Percentiles rank a stretch among this genome's conserved stretches.
Evolutionary conservation across 345 rosid genomes (phyloP).

Genomic region (Lagerstroemia speciosa): DNA sequence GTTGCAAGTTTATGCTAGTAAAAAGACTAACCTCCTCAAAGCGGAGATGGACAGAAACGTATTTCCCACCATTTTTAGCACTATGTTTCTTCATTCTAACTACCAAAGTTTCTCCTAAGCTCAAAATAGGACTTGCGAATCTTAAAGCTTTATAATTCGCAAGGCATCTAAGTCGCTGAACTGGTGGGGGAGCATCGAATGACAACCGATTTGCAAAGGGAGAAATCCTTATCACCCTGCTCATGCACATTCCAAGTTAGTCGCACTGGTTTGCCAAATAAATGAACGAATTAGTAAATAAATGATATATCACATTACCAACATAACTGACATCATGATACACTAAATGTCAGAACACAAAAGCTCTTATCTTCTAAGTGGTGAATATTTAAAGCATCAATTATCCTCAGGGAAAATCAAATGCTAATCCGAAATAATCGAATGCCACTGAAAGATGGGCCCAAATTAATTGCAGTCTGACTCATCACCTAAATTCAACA

Average conservation of each 20-base stretch:
- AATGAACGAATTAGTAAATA: neutral
- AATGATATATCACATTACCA: neutral
- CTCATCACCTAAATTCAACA: neutral
- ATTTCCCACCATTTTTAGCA: slow-evolving; percentile 65
- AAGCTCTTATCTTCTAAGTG: neutral
- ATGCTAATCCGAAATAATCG: too few relatives aligned
- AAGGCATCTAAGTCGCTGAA: slow-evolving; percentile 87
- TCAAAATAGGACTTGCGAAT: slow-evolving; percentile 68
- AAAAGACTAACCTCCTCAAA: slow-evolving; percentile 83
- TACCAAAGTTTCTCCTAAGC: slow-evolving; percentile 72
- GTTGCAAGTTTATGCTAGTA: neutral
- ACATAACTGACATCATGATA: neutral
- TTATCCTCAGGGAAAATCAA: neutral
- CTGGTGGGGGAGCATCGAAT: slow-evolving; percentile 86
- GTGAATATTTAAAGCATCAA: neutral
- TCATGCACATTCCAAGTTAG: slow-evolving; percentile 2
- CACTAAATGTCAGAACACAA: neutral
- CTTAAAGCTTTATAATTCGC: slow-evolving; percentile 86
- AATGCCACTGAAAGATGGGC: too few relatives aligned
- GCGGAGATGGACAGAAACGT: slow-evolving; percentile 94
- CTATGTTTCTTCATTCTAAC: slow-evolving; percentile 92
- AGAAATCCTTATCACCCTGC: slow-evolving; percentile 93
- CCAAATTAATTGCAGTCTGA: neutral
- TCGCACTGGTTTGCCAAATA: neutral
- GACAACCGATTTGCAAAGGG: slow-evolving; percentile 99